phyloP scores from a whole-genome alignment of 768 basidiomycete genomes.

The Mycena alexandri region DNA sequence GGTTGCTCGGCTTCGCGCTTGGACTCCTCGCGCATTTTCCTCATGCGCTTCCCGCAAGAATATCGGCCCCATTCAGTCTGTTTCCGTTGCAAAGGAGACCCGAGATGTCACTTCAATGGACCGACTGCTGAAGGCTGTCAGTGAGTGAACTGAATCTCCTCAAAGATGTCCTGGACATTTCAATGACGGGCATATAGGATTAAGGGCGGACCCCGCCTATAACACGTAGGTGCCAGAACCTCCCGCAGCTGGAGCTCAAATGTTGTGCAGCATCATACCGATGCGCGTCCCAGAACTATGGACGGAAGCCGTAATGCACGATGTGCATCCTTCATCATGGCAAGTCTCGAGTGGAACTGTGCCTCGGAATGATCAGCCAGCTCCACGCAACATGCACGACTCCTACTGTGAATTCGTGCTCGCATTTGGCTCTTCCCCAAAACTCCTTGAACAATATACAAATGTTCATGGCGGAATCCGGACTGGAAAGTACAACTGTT shows the following conservation, averaged over 20 bases:
- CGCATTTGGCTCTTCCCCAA: conserved; percentile 71
- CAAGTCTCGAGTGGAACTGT: conserved; percentile 6
- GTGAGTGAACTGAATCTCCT: conserved; percentile 54
- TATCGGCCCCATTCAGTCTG: background rate
- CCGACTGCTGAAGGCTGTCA: conserved; percentile 63
- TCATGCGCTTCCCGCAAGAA: background rate
- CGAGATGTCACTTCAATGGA: conserved; percentile 73
- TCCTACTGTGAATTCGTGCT: conserved; percentile 77
- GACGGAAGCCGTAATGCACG: conserved; percentile 68
- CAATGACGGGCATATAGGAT: conserved; percentile 49
- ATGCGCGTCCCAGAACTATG: conserved; percentile 65
- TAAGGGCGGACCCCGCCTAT: conserved; percentile 65
- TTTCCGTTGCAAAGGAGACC: conserved; percentile 62
- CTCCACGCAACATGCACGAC: conserved; percentile 74
- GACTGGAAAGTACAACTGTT: conserved; percentile 65
- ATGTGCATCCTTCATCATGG: conserved; percentile 31
- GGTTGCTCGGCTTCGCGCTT: background rate
- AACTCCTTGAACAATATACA: conserved; percentile 75
- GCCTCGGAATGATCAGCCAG: conserved; percentile 43
- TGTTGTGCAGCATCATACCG: conserved; percentile 63
- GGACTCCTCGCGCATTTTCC: background rate
- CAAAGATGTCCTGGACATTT: background rate
- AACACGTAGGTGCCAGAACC: conserved; percentile 54
- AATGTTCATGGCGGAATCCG: conserved; percentile 80
- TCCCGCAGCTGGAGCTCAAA: background rate